Evolutionary conservation across 179 eudicot genomes (phyloP).

Genomic region (Spinacia oleracea): DNA sequence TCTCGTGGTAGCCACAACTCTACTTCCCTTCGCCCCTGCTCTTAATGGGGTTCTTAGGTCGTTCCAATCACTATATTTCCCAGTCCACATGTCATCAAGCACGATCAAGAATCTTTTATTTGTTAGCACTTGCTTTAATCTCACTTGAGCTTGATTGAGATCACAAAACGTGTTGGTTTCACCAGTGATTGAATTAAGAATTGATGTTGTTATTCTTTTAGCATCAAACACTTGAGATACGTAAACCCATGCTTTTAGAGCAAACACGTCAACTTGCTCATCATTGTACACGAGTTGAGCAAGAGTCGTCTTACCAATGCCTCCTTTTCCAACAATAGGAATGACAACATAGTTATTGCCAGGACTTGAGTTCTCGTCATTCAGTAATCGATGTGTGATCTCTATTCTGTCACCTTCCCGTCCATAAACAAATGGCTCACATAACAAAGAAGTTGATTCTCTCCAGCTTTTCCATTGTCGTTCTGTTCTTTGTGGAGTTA

Average conservation of each 20-base stretch:
- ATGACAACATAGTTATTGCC: not conserved
- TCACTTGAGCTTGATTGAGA: constrained; percentile 13
- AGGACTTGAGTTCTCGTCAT: not conserved
- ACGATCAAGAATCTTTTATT: constrained; percentile 13
- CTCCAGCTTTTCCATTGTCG: not conserved
- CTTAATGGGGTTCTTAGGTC: constrained; percentile 12
- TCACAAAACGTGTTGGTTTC: not conserved
- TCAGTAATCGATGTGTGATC: not conserved
- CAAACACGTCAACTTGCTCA: constrained; percentile 1
- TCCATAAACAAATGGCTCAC: constrained; percentile 21
- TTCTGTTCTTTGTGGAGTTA: not conserved
- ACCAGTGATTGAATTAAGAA: constrained; percentile 11
- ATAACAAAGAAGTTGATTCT: constrained; percentile 10
- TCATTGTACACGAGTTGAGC: constrained; percentile 14
- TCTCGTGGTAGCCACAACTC: constrained; percentile 17
- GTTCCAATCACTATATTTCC: constrained; percentile 6
- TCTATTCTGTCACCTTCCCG: constrained; percentile 13
- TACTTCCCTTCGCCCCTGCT: constrained; percentile 15
- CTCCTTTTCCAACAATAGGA: constrained; percentile 21
- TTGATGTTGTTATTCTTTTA: constrained; percentile 13
- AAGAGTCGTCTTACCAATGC: constrained; percentile 26
- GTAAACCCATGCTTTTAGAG: constrained; percentile 16
- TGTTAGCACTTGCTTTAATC: not conserved
- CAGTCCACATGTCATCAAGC: constrained; percentile 20
- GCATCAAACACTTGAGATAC: constrained; percentile 18